Conservation (phyloP, 225 moss, liverwort and hornwort genomes). For the Antitrichia curtipendula region DNA sequence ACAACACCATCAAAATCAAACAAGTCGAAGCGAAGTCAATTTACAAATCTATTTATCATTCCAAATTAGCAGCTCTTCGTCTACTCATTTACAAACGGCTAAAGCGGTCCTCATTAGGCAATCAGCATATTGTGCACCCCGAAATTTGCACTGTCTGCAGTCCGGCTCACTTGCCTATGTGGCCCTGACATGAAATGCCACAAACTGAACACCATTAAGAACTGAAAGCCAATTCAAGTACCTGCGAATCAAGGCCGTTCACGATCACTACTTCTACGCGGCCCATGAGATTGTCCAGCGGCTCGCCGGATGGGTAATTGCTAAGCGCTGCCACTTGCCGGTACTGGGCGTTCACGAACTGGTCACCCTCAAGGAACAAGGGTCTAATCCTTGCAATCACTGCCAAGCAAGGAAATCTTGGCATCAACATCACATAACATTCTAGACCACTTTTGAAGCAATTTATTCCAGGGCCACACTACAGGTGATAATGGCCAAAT, state of each 20-base stretch:
- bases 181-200: background rate
- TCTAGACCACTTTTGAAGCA: background rate
- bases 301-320: slow-evolving; percentile 40
- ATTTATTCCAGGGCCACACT: background rate
- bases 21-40: background rate
- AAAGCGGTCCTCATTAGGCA: background rate
- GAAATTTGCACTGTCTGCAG: background rate
- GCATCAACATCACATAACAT: background rate
- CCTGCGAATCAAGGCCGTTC: slow-evolving; percentile 76
- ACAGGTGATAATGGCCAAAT: background rate
- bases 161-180: background rate
- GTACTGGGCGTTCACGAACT: slow-evolving; percentile 41
- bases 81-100: background rate
- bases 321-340: slow-evolving; percentile 46
- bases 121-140: background rate
- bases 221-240: background rate
- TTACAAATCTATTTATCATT: background rate
- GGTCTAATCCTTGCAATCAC: slow-evolving; percentile 55
- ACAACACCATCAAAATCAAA: background rate
- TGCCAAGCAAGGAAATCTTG: slow-evolving; percentile 3
- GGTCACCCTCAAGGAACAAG: slow-evolving; percentile 34
- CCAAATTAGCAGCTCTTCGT: no score
- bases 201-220: background rate
- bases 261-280: slow-evolving; percentile 67
- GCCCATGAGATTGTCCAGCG: slow-evolving; percentile 57